Base-by-base conservation (phyloP, 179 eudicot species). In the Beta corolliflora region DNA sequence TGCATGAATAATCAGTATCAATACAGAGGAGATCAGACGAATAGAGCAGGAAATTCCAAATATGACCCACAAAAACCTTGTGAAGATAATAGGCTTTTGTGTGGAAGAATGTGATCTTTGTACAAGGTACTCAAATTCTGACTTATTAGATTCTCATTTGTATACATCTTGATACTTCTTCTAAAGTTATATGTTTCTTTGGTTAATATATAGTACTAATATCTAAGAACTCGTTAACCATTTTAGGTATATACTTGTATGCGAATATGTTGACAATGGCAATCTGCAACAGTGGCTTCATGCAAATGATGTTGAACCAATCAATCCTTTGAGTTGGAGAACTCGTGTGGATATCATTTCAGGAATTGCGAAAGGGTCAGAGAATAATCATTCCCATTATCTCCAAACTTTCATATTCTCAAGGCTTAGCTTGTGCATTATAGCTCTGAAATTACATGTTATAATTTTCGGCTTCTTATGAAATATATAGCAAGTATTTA, bases 231-330 rank as follows among this genome's bases (percentile, higher is more conserved):
- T 61, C 3, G 13, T 68, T 6, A 72, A 46, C 16, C 55, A 72
- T 72, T 36, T 29, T 60, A 79, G 69, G 72, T 67, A 60, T 76
- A 83, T 89, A 58, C 78, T 88, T 54, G 89, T 87, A 75, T 79
- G 84, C n/a, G 91, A 90, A 75, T 89, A 89, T 55, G 79, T 89
- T 3, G 89, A 86, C 71, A 86, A 90, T 83, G 90, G 90, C 0
- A 87, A 80, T 75, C 86, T 90, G 11, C 56, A 82, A 23, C 86
- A 87, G 10, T 88, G 92, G 92, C 92, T 91, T 31, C 92, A 90
- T 65, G 83, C 54, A 16, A 14, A 84, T 45, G 71, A 68, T 58
- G 70, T 21, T 7, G 84, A 71, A 80, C 18, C 61, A 41, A 76
- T 81, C 31, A 90, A 87, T 66, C 81, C 89, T 29, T 75, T 88